These are phyloP conservation scores for Oidiodendron maius DNA, from an alignment of 495 filamentous ascomycete species.

Conservation along the genomic window DNA sequence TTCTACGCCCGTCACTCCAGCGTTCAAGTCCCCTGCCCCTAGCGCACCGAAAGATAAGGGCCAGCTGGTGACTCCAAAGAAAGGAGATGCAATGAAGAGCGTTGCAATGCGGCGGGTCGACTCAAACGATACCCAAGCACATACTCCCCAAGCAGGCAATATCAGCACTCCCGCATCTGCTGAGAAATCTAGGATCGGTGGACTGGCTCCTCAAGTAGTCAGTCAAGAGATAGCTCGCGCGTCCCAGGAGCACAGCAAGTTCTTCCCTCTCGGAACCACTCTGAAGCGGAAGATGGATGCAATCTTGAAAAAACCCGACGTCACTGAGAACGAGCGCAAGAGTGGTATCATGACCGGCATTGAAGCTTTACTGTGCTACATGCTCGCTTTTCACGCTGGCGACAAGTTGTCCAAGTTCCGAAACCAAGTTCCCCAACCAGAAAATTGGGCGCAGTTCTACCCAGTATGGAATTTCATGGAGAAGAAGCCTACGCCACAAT, in stretches of 20 bases:
- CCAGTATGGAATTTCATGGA: slow-evolving; percentile 28
- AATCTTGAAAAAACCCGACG: slow-evolving; percentile 2
- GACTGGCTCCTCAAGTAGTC: neutral
- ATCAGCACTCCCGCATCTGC: slow-evolving; percentile 17
- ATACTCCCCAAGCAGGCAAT: slow-evolving; percentile 18
- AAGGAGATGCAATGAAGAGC: slow-evolving; percentile 19
- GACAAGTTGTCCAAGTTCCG: slow-evolving; percentile 15
- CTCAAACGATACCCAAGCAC: slow-evolving; percentile 19
- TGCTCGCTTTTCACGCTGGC: slow-evolving; percentile 29
- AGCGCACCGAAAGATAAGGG: slow-evolving; percentile 10
- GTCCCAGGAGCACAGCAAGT: neutral
- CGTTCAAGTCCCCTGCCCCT: slow-evolving; percentile 6
- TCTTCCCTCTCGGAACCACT: neutral
- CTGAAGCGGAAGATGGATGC: slow-evolving; percentile 23
- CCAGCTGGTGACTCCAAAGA: slow-evolving; percentile 19
- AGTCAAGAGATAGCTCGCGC: slow-evolving; percentile 6
- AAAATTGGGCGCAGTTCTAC: slow-evolving; percentile 1
- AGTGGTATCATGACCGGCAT: slow-evolving; percentile 28
- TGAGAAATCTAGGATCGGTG: slow-evolving; percentile 16
- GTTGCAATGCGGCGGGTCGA: slow-evolving; percentile 22
- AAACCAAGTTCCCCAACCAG: neutral
- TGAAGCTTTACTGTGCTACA: slow-evolving; percentile 37
- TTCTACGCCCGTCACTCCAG: slow-evolving; percentile 10
- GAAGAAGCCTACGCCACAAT: slow-evolving; percentile 12
- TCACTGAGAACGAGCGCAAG: slow-evolving; percentile 20